Conservation (phyloP, 805 yeast genomes). For the Millerago galiae region DNA sequence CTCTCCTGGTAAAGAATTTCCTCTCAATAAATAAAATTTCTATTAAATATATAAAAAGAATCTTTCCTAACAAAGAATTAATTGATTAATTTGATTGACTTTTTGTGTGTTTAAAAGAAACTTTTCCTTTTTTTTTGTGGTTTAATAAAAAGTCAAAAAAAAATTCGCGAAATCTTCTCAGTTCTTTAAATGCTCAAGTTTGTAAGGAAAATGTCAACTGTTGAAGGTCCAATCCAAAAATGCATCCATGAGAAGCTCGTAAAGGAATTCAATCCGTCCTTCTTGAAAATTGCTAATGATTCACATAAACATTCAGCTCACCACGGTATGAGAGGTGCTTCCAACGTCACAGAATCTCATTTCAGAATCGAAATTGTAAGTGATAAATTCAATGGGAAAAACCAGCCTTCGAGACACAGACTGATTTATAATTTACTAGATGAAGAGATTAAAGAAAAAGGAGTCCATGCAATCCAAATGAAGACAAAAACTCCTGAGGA, state of each 20-base stretch:
- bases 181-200: background rate
- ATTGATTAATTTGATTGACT: no score
- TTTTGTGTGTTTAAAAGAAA: no score
- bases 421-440: slow-evolving; percentile 59
- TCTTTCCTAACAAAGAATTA: no score
- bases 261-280: slow-evolving; percentile 32
- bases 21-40: no score
- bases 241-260: slow-evolving; percentile 17
- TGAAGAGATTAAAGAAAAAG: slow-evolving; percentile 63
- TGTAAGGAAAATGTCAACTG: slow-evolving; percentile 20
- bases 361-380: slow-evolving; percentile 72
- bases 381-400: slow-evolving; percentile 56
- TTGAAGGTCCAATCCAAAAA: slow-evolving; percentile 22
- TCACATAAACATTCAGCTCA: slow-evolving; percentile 87
- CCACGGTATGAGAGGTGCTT: slow-evolving; percentile 68
- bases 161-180: background rate
- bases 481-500: slow-evolving; percentile 72
- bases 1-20: no score
- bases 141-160: no score
- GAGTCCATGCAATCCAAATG: slow-evolving; percentile 85
- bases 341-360: slow-evolving; percentile 73
- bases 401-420: slow-evolving; percentile 72
- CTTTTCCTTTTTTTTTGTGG: no score
- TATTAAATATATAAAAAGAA: no score
- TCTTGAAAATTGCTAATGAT: slow-evolving; percentile 61